These are phyloP conservation scores for Clonostachys byssicola DNA, from an alignment of 2,329 filamentous ascomycete species.

Conservation along the genomic window DNA sequence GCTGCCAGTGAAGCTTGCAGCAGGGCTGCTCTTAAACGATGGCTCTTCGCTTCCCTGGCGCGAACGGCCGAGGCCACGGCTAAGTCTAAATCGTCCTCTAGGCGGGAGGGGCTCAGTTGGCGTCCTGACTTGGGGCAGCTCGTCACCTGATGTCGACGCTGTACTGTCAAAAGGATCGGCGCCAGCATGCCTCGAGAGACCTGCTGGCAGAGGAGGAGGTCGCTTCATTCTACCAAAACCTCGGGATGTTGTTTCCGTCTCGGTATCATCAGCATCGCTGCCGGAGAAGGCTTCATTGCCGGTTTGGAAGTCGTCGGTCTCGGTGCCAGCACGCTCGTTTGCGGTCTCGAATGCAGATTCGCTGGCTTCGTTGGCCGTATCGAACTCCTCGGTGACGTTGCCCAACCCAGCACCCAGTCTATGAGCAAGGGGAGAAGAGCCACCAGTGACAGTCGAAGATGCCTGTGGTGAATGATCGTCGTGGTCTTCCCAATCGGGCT, in stretches of 20 bases:
- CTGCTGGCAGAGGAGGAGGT: constrained; percentile 32
- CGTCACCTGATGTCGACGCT: constrained; percentile 77
- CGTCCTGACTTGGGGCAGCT: constrained; percentile 52
- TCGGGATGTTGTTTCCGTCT: constrained; percentile 67
- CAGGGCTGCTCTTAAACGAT: constrained; percentile 52
- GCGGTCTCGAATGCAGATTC: constrained; percentile 63
- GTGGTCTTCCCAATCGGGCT: constrained; percentile 89
- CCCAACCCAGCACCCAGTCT: neutral
- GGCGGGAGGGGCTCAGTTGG: constrained; percentile 55
- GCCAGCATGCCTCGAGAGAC: constrained; percentile 36
- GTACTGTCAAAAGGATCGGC: constrained; percentile 78
- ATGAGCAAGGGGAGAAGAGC: constrained; percentile 1
- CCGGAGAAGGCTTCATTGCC: constrained; percentile 76
- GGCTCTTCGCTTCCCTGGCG: constrained; percentile 58
- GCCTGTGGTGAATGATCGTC: constrained; percentile 18
- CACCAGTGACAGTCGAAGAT: constrained; percentile 6
- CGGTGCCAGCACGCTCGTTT: constrained; percentile 71
- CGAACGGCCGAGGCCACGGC: constrained; percentile 57
- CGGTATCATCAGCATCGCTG: constrained; percentile 80
- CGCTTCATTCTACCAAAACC: constrained; percentile 35
- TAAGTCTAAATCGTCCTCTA: constrained; percentile 69
- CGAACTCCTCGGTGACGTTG: constrained; percentile 59
- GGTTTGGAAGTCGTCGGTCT: constrained; percentile 94
- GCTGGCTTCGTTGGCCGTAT: constrained; percentile 75
- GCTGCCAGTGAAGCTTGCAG: constrained; percentile 50